These are phyloP conservation scores for Chlorella sp. DNA, from an alignment of 139 green algal species.

Conservation along the genomic window DNA sequence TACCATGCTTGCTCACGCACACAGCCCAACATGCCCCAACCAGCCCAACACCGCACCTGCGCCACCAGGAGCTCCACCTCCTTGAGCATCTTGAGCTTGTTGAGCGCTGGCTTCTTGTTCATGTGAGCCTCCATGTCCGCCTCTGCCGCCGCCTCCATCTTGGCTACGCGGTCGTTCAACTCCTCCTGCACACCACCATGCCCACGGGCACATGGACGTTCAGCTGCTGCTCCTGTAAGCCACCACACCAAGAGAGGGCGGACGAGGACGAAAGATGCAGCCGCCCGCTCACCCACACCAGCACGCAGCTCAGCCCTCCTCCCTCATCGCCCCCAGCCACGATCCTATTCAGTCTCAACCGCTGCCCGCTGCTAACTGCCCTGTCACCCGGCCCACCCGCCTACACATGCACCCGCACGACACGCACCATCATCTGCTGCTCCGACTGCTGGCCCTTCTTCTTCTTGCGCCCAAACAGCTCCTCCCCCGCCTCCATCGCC, in stretches of 20 bases:
- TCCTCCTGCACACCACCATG: constrained; percentile 11
- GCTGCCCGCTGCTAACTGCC: too few species aligned
- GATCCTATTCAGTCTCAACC: too few species aligned
- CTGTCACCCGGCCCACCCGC: too few species aligned
- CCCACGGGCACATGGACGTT: neutral
- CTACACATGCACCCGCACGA: too few species aligned
- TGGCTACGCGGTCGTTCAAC: constrained; percentile 29
- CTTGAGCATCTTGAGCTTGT: constrained; percentile 29
- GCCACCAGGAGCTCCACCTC: constrained; percentile 29
- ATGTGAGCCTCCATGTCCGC: constrained; percentile 29
- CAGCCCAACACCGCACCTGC: too few species aligned
- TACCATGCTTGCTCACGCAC: too few species aligned
- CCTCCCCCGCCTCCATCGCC: constrained; percentile 11
- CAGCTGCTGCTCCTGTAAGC: neutral
- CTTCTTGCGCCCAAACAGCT: constrained; percentile 25
- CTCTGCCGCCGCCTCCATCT: constrained; percentile 29
- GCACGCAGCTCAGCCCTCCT: too few species aligned
- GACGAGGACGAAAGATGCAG: neutral
- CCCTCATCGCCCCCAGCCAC: too few species aligned
- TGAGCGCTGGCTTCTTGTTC: constrained; percentile 21
- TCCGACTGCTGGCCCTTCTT: constrained; percentile 23
- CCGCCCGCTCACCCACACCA: too few species aligned
- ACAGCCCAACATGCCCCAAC: too few species aligned
- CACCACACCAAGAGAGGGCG: neutral
- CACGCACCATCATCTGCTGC: constrained; percentile 17